Conservation (phyloP, 768 basidiomycete genomes). For the Boletus subcaerulescens region DNA sequence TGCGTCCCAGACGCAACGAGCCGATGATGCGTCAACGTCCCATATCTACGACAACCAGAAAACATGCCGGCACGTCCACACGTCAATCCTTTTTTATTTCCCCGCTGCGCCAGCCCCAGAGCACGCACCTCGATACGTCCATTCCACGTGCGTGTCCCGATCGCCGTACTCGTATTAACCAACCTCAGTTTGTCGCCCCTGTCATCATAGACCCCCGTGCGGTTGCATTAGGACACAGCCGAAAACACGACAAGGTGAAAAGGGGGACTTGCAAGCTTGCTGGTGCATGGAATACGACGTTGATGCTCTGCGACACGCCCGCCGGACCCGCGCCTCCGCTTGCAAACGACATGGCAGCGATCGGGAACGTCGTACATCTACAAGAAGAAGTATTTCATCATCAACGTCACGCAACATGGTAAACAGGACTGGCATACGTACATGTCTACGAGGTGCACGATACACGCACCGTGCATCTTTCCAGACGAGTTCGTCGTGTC, state of each 20-base stretch:
- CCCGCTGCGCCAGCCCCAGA: no score
- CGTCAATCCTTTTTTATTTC: background rate
- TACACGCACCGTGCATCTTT: conserved; percentile 41
- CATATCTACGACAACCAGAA: conserved; percentile 35
- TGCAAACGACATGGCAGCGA: conserved; percentile 34
- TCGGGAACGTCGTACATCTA: conserved; percentile 43
- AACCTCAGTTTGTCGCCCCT: conserved; percentile 46
- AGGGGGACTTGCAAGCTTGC: conserved; percentile 35
- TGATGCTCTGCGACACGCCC: conserved; percentile 46
- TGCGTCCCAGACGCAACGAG: conserved; percentile 45
- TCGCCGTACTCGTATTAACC: conserved; percentile 36
- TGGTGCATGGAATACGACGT: conserved; percentile 43
- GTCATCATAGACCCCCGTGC: background rate
- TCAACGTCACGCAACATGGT: no score
- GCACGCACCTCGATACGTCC: conserved; percentile 41
- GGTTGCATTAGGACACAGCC: background rate
- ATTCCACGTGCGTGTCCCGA: conserved; percentile 29
- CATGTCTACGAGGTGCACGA: conserved; percentile 47
- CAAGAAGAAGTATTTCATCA: background rate
- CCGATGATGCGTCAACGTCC: conserved; percentile 36
- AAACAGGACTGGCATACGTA: conserved; percentile 11
- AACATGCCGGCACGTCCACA: background rate
- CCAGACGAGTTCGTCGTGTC: conserved; percentile 44
- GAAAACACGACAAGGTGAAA: background rate
- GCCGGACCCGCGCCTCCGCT: conserved; percentile 27